These are phyloP conservation scores for Botrytis sinoallii DNA, from an alignment of 2,329 filamentous ascomycete species.

Conservation along the genomic window DNA sequence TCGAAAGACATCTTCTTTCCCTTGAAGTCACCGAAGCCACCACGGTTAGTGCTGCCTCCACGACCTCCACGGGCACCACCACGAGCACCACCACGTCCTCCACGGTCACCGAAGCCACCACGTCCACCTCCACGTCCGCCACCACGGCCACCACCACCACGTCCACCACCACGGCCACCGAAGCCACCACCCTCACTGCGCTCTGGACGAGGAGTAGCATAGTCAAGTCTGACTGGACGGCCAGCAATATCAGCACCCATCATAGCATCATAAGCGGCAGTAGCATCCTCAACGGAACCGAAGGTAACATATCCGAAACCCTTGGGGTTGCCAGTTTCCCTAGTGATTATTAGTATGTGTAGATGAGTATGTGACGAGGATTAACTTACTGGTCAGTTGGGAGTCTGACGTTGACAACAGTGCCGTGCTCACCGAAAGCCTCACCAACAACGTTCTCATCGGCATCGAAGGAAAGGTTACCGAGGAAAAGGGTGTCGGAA, in stretches of 20 bases:
- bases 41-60: conserved; percentile 47
- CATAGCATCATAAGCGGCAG: conserved; percentile 58
- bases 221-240: conserved; percentile 66
- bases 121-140: conserved; percentile 35
- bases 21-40: conserved; percentile 57
- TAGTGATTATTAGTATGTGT: conserved; percentile 33
- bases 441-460: conserved; percentile 62
- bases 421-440: conserved; percentile 61
- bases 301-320: conserved; percentile 74
- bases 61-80: conserved; percentile 43
- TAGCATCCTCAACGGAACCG: conserved; percentile 63
- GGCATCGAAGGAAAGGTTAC: conserved; percentile 68
- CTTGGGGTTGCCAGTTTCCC: conserved; percentile 64
- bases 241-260: conserved; percentile 62
- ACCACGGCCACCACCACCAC: conserved; percentile 42
- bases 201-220: conserved; percentile 56
- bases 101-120: conserved; percentile 38
- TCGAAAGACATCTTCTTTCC: conserved; percentile 50
- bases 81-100: conserved; percentile 42
- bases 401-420: conserved; percentile 63
- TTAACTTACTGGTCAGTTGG: conserved; percentile 58
- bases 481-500: conserved; percentile 67
- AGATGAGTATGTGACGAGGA: not conserved
- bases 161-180: conserved; percentile 44
- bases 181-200: conserved; percentile 46